Evolutionary conservation across 2,329 filamentous ascomycete genomes (phyloP).

Genomic region (Fusarium sp.): DNA sequence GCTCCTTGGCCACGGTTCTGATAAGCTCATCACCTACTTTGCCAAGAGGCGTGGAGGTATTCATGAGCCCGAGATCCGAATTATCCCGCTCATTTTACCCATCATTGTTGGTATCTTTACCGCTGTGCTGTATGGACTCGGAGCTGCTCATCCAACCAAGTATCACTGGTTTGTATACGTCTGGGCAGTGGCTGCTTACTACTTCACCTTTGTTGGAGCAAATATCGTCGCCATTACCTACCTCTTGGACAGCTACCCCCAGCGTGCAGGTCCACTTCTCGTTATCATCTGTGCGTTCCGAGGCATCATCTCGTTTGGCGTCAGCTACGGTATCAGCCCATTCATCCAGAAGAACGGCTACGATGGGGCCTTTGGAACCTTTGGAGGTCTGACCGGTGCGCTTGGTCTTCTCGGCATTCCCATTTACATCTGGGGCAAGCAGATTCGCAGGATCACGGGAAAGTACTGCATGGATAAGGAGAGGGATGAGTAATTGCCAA

Average conservation of each 20-base stretch:
- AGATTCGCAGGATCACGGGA: neutral
- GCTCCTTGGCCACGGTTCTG: conserved; percentile 34
- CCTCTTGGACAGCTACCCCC: conserved; percentile 38
- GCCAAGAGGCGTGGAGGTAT: conserved; percentile 33
- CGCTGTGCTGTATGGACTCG: conserved; percentile 9
- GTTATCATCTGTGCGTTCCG: conserved; percentile 40
- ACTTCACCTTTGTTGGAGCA: conserved; percentile 26
- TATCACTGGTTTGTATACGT: conserved; percentile 26
- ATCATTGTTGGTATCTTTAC: conserved; percentile 30
- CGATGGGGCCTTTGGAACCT: neutral
- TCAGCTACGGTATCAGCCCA: conserved; percentile 35
- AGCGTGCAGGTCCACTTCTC: conserved; percentile 32
- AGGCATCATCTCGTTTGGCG: conserved; percentile 35
- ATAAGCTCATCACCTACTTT: conserved; percentile 38
- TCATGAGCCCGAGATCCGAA: conserved; percentile 34
- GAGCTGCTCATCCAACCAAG: neutral
- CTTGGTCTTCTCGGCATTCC: neutral
- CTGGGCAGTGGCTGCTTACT: conserved; percentile 23
- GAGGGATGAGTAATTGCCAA: neutral
- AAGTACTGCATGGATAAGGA: neutral
- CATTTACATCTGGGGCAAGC: neutral
- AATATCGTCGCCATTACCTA: conserved; percentile 40
- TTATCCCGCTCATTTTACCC: conserved; percentile 36
- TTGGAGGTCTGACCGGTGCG: neutral
- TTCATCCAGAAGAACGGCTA: conserved; percentile 24